Base-by-base conservation (phyloP, 129 eudicot genomes). In the Lactuca saligna region DNA sequence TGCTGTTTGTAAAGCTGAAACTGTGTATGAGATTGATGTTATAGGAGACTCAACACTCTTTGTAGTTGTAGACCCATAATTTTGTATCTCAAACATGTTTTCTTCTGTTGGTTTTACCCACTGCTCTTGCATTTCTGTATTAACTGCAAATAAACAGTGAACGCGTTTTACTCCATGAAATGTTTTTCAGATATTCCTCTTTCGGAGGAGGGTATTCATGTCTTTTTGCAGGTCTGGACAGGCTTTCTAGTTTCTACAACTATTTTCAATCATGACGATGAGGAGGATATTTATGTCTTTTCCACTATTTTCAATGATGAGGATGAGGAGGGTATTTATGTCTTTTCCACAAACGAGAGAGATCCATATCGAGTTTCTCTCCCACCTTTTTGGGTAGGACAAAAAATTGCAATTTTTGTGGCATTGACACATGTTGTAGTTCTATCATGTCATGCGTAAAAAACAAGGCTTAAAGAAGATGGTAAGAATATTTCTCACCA, bases 1-100 rank as follows among this genome's bases (percentile, higher is more conserved):
- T 78, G 99, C 96, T 31, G 92, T 82, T 77, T 93, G 99, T 58
- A 93, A 88, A 74, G 92, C 61, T 75, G 97, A 97, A 76, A 93
- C 95, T 10, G 96, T 89, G 77, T 93, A 93, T 8, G 98, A 81
- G 60, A 88, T 83, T 64, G 97, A 92, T 51, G 95, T 84, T 65
- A 89, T 80, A 41, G 99, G 95, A 69, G 95, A 93, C 67, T 81
- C 85, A 50, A 80, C 82, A 79, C 95, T 85, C 86, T 76, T 87
- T 48, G 68, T 31, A 38, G 97, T 87, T 48, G 68, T 31, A 38
- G 97, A 87, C 61, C 90, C 97, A 78, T 80, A 85, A 75, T 75
- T 89, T 68, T 82, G 90, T 25, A 78, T 84, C 65, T 89, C 98
- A 66, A 81, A 82, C n/a, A 67, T 61, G 41, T 71, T 68, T 65